Conservation (phyloP, 2,329 filamentous ascomycete species). For the Penicillium palitans region DNA sequence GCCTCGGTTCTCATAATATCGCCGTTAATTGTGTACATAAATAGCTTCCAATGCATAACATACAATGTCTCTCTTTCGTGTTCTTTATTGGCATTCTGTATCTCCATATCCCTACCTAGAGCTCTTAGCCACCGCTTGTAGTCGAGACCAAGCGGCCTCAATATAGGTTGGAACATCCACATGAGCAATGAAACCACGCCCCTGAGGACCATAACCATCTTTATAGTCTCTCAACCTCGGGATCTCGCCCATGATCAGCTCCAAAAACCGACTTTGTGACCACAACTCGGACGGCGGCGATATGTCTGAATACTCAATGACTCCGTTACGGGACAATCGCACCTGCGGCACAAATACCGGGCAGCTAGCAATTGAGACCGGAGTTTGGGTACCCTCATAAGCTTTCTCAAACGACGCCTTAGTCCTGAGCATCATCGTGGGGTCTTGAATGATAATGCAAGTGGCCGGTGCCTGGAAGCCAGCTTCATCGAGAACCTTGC, state of each 20-base stretch:
- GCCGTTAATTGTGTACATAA: neutral
- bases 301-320: slow-evolving; percentile 9
- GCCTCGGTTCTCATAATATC: neutral
- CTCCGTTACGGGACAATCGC: neutral
- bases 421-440: slow-evolving; percentile 49
- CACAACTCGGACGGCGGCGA: slow-evolving; percentile 34
- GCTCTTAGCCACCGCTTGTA: slow-evolving; percentile 5
- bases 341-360: slow-evolving; percentile 24
- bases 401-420: slow-evolving; percentile 44
- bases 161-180: slow-evolving; percentile 44
- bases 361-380: slow-evolving; percentile 29
- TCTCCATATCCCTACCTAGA: neutral
- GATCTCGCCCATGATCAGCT: slow-evolving; percentile 47
- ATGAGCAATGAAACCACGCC: slow-evolving; percentile 47
- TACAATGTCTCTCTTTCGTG: neutral
- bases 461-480: slow-evolving; percentile 26
- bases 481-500: slow-evolving; percentile 36
- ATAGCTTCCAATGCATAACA: neutral
- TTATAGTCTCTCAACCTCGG: slow-evolving; percentile 46
- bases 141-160: slow-evolving; percentile 35
- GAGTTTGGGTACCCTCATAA: slow-evolving; percentile 28
- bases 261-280: slow-evolving; percentile 42
- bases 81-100: neutral
- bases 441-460: slow-evolving; percentile 47
- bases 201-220: slow-evolving; percentile 47